Percentiles rank a stretch among this genome's conserved stretches.
phyloP scores from a whole-genome alignment of 2,329 filamentous ascomycete genomes.

The Penicillium sumatraense region DNA sequence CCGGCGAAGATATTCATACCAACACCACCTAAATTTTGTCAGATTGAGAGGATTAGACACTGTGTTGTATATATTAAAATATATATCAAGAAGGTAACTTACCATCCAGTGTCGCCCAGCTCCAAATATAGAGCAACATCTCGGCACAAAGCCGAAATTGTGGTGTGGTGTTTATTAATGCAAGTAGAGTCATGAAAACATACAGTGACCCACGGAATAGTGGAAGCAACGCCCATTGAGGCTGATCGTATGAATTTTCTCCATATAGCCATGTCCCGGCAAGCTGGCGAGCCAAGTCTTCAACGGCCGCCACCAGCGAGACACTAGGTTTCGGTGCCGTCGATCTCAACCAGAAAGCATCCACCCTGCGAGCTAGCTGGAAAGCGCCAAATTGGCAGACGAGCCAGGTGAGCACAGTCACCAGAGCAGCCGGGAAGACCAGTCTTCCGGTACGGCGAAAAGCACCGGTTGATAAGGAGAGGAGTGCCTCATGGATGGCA shows the following conservation, averaged over 20 bases:
- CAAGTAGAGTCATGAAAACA: constrained; percentile 59
- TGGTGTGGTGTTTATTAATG: constrained; percentile 55
- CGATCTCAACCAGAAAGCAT: constrained; percentile 63
- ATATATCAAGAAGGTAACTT: too few species aligned
- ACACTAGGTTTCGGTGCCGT: constrained; percentile 52
- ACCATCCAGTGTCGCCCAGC: constrained; percentile 42
- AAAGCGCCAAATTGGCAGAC: constrained; percentile 62
- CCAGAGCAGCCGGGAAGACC: constrained; percentile 61
- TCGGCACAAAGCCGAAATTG: constrained; percentile 56
- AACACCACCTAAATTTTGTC: constrained; percentile 47
- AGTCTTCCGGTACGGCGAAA: constrained; percentile 63
- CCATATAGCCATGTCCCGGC: constrained; percentile 58
- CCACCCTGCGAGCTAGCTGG: constrained; percentile 58
- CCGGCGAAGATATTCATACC: constrained; percentile 66
- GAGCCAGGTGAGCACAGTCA: constrained; percentile 61
- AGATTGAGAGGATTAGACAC: not conserved
- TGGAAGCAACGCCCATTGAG: constrained; percentile 64
- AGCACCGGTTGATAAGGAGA: constrained; percentile 60
- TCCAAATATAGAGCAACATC: constrained; percentile 54
- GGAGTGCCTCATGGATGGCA: constrained; percentile 58
- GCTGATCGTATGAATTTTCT: constrained; percentile 59
- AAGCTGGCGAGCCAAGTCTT: constrained; percentile 51
- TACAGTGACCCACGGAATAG: constrained; percentile 60
- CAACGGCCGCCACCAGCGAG: constrained; percentile 48
- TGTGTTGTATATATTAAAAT: not conserved